These are phyloP conservation scores for Xylaria curta DNA, from an alignment of 495 filamentous ascomycete genomes.

Conservation along the genomic window DNA sequence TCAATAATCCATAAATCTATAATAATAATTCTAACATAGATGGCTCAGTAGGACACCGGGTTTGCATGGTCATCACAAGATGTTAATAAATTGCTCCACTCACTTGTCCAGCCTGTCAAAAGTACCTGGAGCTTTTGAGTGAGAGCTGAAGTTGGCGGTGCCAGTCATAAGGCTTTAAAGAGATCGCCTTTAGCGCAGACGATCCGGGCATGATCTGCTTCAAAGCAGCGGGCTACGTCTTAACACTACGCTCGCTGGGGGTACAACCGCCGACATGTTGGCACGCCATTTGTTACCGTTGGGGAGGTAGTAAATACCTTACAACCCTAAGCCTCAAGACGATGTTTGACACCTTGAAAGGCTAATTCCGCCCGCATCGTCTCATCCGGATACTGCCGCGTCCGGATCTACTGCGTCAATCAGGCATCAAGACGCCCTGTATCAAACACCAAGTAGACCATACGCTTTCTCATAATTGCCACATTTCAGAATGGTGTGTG, in stretches of 20 bases:
- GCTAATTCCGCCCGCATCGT: not conserved
- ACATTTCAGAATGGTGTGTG: not conserved
- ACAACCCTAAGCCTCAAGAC: not conserved
- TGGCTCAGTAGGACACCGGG: not conserved
- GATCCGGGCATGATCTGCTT: slow-evolving; percentile 12
- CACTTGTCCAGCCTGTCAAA: not conserved
- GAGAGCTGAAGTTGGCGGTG: slow-evolving; percentile 1
- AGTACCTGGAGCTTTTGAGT: not conserved
- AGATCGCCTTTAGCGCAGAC: slow-evolving; percentile 1
- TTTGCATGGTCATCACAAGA: not conserved
- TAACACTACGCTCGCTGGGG: slow-evolving; percentile 4
- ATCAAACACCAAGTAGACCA: slow-evolving; percentile 1
- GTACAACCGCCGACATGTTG: not conserved
- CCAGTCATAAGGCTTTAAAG: slow-evolving; percentile 5
- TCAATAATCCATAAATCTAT: not conserved
- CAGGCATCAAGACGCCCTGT: not conserved
- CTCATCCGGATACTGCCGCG: slow-evolving; percentile 6
- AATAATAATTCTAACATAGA: not conserved
- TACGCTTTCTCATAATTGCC: not conserved
- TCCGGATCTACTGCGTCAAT: not conserved
- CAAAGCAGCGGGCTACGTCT: slow-evolving; percentile 1
- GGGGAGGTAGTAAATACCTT: not conserved
- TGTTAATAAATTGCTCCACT: not conserved
- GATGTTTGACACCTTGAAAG: not conserved
- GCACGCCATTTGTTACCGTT: not conserved